Evolutionary conservation across 2,329 filamentous ascomycete genomes (phyloP).

Genomic region (Chrysoporthe cubensis): DNA sequence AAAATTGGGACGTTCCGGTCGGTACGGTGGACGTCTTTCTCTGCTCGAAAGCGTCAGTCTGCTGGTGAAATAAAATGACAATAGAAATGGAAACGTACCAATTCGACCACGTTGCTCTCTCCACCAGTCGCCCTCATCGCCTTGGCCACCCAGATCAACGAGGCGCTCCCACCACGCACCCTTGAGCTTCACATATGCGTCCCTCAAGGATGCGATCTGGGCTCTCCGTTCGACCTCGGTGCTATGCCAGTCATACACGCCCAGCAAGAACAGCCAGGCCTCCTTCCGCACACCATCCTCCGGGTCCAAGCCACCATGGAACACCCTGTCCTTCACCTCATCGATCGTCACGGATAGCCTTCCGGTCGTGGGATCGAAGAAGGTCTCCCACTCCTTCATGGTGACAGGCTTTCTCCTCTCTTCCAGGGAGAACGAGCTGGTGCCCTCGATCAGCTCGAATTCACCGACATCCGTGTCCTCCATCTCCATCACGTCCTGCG

Average conservation of each 20-base stretch:
- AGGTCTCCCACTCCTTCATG: constrained; percentile 85
- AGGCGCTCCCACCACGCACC: constrained; percentile 95
- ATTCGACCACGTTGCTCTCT: constrained; percentile 91
- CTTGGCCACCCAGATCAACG: constrained; percentile 77
- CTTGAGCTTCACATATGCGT: constrained; percentile 94
- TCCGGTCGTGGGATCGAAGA: constrained; percentile 79
- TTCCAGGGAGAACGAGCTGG: constrained; percentile 71
- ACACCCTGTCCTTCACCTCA: constrained; percentile 96
- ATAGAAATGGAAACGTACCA: constrained; percentile 61
- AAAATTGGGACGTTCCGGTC: constrained; percentile 96
- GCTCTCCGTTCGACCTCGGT: constrained; percentile 82
- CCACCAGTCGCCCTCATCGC: constrained; percentile 93
- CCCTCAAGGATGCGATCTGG: constrained; percentile 80
- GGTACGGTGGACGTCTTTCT: constrained; percentile 97
- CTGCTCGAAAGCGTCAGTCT: constrained; percentile 52
- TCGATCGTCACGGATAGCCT: constrained; percentile 79
- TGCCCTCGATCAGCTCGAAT: constrained; percentile 90
- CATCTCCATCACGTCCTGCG: constrained; percentile 86
- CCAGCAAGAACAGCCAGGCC: constrained; percentile 92
- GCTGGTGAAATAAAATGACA: neutral
- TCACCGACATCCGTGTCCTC: constrained; percentile 95
- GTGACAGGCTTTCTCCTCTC: constrained; percentile 79
- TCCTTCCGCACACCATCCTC: constrained; percentile 95
- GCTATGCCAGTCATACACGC: constrained; percentile 92
- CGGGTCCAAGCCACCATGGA: constrained; percentile 87